Evolutionary conservation across 2,329 filamentous ascomycete genomes (phyloP), one percentile per base, ranked within the genome.

Genomic region (Zymoseptoria passerinii): DNA sequence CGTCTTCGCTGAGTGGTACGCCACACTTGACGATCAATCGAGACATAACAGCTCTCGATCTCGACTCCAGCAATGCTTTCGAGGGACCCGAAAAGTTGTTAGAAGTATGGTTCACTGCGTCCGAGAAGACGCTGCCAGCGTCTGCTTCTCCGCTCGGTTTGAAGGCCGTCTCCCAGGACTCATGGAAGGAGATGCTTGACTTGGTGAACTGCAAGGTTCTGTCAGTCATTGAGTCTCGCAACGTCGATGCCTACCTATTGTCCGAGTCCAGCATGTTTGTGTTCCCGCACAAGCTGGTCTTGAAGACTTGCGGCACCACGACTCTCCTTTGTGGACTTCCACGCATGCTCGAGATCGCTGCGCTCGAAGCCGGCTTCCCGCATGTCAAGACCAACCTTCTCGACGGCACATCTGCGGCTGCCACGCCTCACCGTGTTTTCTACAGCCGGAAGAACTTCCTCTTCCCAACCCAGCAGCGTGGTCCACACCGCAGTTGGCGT

Each of bases 201-300:
- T 82, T 96, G 71, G 94, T 99, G 76, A 95, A 96, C 74, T 99
- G 94, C 85, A 94, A 99, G 78, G 91, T 99, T 57, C 81, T 99
- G 57, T 99, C 94, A 3, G 88, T 96, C 62, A 84, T 99, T 63
- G 87, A 92, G 72, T 96, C 92, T 23, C 91, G 96, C 63, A 87
- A 92, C 71, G 88, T 97, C 68, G 94, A 99, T 72, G 92, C 94
- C 65, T 99, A 99, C 73, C 84, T 99, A 6, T 82, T 99, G 57
- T 99, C 94, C 63, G 94, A 99, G 78, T 97, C 94, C 48, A 97
- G 94, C 88, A 96, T 99, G 92, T 99, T 99, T 73, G 90, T 99
- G 68, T 99, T 96, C 75, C 91, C 92, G n/a, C 94, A 99, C 83
- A 99, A 99, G 81, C 83, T 99, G 64, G 96, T 99, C 61, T 80